Evolutionary conservation across 176 grass and related monocot species (phyloP).

Genomic region (Hsuehochloa calcarea): DNA sequence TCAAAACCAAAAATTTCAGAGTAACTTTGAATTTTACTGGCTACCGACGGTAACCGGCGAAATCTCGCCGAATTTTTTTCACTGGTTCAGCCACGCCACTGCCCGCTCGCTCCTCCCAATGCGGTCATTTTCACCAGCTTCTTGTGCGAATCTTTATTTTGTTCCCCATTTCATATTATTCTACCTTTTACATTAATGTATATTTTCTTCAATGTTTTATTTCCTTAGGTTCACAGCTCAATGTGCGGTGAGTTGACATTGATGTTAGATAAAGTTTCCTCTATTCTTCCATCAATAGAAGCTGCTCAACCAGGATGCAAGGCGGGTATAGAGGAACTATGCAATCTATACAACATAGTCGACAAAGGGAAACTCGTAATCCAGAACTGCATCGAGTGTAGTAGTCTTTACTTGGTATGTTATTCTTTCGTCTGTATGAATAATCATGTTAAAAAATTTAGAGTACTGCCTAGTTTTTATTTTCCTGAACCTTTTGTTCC

Average conservation of each 20-base stretch:
- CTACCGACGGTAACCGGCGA: too few relatives aligned
- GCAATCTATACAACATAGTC: conserved; percentile 72
- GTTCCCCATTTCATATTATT: conserved; percentile 2
- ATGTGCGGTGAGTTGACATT: conserved; percentile 68
- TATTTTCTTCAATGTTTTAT: neutral
- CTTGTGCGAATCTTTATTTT: neutral
- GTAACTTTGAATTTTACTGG: too few relatives aligned
- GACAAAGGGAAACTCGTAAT: conserved; percentile 82
- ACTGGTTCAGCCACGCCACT: too few relatives aligned
- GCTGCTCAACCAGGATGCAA: conserved; percentile 69
- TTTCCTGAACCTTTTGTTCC: neutral
- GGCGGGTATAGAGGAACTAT: conserved; percentile 81
- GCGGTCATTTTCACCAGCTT: neutral
- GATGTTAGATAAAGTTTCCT: conserved; percentile 68
- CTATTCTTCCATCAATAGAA: conserved; percentile 90
- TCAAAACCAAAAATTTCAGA: too few relatives aligned
- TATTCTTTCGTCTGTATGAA: neutral
- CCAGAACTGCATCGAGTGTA: conserved; percentile 67
- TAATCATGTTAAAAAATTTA: neutral
- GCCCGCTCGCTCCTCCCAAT: too few relatives aligned
- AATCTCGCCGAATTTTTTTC: too few relatives aligned
- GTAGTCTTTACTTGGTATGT: conserved; percentile 93
- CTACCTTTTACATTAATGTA: neutral
- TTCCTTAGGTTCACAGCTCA: conserved; percentile 59
- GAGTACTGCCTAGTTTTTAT: neutral